Evolutionary conservation across 2,329 filamentous ascomycete species (phyloP).

Genomic region (Dactylellina drechsleri): DNA sequence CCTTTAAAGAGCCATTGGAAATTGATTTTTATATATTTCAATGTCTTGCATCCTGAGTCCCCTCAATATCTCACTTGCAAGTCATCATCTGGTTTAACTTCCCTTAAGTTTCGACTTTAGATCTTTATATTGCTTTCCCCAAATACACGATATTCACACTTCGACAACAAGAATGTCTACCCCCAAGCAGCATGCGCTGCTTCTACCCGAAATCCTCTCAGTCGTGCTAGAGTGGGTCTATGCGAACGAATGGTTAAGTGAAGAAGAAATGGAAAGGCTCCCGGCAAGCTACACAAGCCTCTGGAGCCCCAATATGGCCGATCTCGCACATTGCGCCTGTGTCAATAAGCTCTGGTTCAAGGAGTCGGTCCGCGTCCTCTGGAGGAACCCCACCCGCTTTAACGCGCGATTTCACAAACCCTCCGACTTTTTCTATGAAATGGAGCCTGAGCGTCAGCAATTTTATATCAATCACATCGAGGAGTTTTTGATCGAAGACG

Average conservation of each 20-base stretch:
- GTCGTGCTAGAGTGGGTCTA: conserved; percentile 1
- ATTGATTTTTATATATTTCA: too few relatives aligned
- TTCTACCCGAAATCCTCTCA: conserved; percentile 7
- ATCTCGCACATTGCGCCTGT: conserved; percentile 1
- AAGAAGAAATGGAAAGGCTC: neutral
- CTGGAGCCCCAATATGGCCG: neutral
- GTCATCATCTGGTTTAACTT: too few relatives aligned
- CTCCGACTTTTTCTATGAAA: neutral
- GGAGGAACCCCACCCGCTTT: neutral
- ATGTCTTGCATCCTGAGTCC: too few relatives aligned
- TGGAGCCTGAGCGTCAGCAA: neutral
- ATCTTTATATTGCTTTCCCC: too few relatives aligned
- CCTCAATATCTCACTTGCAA: too few relatives aligned
- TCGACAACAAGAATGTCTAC: neutral
- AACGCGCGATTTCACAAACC: neutral
- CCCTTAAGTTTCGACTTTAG: too few relatives aligned
- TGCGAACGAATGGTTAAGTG: neutral
- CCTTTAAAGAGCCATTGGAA: too few relatives aligned
- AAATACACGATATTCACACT: too few relatives aligned
- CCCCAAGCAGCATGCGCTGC: neutral
- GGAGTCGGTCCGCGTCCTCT: neutral
- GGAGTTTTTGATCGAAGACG: neutral
- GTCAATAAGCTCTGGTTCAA: conserved; percentile 12
- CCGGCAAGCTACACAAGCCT: neutral
- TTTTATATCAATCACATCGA: neutral